phyloP scores from a whole-genome alignment of 83 land plant species.

The Thuja plicata region DNA sequence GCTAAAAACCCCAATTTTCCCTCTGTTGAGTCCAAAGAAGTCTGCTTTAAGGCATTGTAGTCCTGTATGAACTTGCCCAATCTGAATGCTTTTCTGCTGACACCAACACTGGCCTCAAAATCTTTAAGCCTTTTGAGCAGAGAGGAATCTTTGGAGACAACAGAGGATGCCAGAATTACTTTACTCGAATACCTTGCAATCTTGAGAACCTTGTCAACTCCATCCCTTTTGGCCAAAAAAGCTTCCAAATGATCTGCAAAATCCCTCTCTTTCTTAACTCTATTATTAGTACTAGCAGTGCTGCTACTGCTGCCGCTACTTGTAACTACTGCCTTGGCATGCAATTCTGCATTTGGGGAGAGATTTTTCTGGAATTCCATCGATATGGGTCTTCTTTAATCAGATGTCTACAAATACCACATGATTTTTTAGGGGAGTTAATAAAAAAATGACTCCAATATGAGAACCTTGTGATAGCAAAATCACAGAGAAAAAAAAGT shows the following conservation, averaged over 20 bases:
- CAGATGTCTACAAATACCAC: background rate
- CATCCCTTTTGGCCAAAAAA: slow-evolving; percentile 89
- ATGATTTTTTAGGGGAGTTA: background rate
- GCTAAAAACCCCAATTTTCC: slow-evolving; percentile 57
- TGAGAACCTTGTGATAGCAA: background rate
- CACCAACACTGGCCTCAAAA: slow-evolving; percentile 93
- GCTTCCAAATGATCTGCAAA: slow-evolving; percentile 79
- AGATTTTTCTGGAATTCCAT: background rate
- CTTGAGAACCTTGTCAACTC: slow-evolving; percentile 90
- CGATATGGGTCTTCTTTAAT: background rate
- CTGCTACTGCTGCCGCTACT: background rate
- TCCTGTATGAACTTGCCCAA: slow-evolving; percentile 97
- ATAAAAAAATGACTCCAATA: background rate
- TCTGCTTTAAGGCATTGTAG: slow-evolving; percentile 64
- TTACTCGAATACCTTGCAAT: slow-evolving; percentile 73
- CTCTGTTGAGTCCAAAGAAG: slow-evolving; percentile 20
- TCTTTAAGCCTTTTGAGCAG: slow-evolving; percentile 50
- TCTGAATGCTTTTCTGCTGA: slow-evolving; percentile 94
- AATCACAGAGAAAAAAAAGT: no score
- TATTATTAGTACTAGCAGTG: background rate
- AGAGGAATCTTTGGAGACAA: slow-evolving; percentile 23
- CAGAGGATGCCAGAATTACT: slow-evolving; percentile 67
- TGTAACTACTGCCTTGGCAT: background rate
- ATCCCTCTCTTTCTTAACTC: slow-evolving; percentile 27
- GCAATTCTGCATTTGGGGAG: background rate